Base-by-base conservation (phyloP, 129 eudicot genomes). In the Heracleum sosnowskyi region DNA sequence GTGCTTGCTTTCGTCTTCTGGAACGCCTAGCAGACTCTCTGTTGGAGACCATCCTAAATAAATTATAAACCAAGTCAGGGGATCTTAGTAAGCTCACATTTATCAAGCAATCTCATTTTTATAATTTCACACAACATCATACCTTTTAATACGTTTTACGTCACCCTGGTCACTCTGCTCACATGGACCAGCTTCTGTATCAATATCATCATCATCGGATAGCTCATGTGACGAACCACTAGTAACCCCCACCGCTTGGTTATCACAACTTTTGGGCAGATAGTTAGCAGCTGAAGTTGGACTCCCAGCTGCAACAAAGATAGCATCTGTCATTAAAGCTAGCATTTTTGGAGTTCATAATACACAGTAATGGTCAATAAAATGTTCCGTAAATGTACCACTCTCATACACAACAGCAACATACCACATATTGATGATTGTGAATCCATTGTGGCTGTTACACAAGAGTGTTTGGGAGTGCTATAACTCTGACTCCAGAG, bases 11-110 rank as follows among this genome's bases (percentile, higher is more conserved):
- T 77, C 97, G 84, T 81, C 85, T 82, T 80, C 98, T 86, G n/a
- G 97, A 93, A 44, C 98, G 97, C 74, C 96, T 83, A 12, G 98
- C 98, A n/a, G 98, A 93, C 84, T 91, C 96, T 84, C 98, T 86
- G 74, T 93, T 93, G 26, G 97, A 91, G 55, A 82, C 93, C 97
- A 85, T 91, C 88, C 98, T 93, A 82, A 83, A 82, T 28, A 28
- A 34, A 77, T 74, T 51, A 66, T 24, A 74, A 76, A 77, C 72
- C 57, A 76, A 66, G 47, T 64, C 53, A 15, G 68, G 49, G 70
- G 76, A 70, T 40, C 31, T 41, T 24, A 64, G 76, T 13, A 73
- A 42, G 53, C 33, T 37, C 55, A 26, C 18, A 76, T 77, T 26
- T 79, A 31, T 31, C 72, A 66, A 28, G 72, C 72, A 66, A 12